Conservation (phyloP, 257 asterid species). For the Prunella vulgaris region DNA sequence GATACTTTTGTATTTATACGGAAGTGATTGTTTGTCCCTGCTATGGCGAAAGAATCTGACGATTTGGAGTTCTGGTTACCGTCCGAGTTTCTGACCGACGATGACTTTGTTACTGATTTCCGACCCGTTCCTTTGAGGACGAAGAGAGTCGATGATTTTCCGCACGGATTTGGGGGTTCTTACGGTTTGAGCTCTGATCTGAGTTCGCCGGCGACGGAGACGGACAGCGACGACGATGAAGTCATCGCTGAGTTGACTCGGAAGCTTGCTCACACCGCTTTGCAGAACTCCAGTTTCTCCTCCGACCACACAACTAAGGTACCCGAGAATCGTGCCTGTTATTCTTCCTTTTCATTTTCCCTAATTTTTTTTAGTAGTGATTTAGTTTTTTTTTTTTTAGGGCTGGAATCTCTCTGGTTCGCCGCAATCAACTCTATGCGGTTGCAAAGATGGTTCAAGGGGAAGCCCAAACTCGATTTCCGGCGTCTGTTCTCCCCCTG, state of each 20-base stretch:
- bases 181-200: constrained; percentile 39
- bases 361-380: not conserved
- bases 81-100: constrained; percentile 44
- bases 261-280: constrained; percentile 29
- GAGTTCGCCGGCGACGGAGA: constrained; percentile 54
- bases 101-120: constrained; percentile 34
- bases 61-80: constrained; percentile 42
- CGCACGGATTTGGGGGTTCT: constrained; percentile 12
- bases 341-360: not conserved
- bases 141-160: constrained; percentile 13
- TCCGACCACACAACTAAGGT: constrained; percentile 10
- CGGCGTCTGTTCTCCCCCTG: constrained; percentile 39
- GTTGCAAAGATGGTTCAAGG: constrained; percentile 31
- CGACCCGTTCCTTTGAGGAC: not conserved
- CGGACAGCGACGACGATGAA: constrained; percentile 66
- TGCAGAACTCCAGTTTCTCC: constrained; percentile 20
- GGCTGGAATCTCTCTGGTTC: constrained; percentile 44
- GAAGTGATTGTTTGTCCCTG: not conserved
- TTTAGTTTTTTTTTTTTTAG: constrained; percentile 11
- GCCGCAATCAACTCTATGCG: constrained; percentile 61
- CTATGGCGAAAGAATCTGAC: constrained; percentile 34
- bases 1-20: not conserved
- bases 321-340: not conserved
- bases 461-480: constrained; percentile 38
- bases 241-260: constrained; percentile 41